Base-by-base conservation (phyloP, 1,139 yeast genomes). In the Geotrichum histeridarum region DNA sequence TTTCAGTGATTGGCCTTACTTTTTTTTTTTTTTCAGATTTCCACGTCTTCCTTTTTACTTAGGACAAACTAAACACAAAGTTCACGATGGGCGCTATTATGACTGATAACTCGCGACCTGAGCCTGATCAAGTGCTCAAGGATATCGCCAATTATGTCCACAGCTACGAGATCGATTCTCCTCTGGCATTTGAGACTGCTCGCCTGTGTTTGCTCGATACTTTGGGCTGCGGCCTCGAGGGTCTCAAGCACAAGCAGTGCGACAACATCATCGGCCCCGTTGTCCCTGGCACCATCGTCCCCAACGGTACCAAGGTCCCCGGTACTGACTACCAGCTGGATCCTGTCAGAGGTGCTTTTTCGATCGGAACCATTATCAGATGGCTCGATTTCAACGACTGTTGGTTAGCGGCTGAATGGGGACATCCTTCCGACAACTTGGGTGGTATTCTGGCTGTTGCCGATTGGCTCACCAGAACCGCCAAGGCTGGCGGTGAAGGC, bases 381-480 rank as follows among this genome's bases (percentile, higher is more conserved):
- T 80, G 84, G 84, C 69, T 80, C 56, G 84, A 80, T 60, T 80
- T 74, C 69, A 80, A 80, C 60, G 84, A 80, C 65, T 79, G 83
- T 66, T 80, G 83, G 84, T 67, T 80, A 44, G 84, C 84, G 52
- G 83, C 83, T 33, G 84, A 80, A 64, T 80, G 84, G 84, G 84
- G 84, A 6, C 84, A 80, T 65, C 84, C 84, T 31, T 77, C 82
- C 18, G 84, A 80, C 64, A 80, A 80, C 65, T 61, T 80, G 57
- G 84, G 83, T 50, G 82, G 82, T 50, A 79, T 80, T 56, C 67
- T 80, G 30, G 81, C 84, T 1, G 81, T 80, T 37, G 79, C 83
- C 22, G 84, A 80, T 64, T 75, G 79, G 72, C 71, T 77, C 59
- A 77, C 81, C 49, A 73, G 83, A 59, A 65, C 73, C 35, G 69